Evolutionary conservation across 129 eudicot genomes (phyloP).

Genomic region (Heracleum sosnowskyi): DNA sequence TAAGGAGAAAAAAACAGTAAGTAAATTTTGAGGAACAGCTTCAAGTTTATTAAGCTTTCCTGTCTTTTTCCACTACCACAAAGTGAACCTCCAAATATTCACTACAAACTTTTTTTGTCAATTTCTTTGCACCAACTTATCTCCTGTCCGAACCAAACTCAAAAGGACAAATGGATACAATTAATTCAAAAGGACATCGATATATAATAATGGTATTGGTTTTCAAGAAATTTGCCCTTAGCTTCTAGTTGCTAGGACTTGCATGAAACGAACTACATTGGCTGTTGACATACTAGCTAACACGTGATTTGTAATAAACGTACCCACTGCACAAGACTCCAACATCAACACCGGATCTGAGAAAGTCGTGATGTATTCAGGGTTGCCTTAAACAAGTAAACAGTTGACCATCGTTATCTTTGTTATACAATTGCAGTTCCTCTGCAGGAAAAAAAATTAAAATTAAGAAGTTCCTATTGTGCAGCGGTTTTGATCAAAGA

Average conservation of each 20-base stretch:
- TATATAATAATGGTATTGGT: not conserved
- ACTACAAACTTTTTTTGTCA: slow-evolving; percentile 1
- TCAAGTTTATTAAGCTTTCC: not conserved
- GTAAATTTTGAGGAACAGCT: not conserved
- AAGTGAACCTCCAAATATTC: not conserved
- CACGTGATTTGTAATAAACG: not conserved
- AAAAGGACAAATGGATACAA: not conserved
- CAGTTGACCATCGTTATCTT: too few species aligned
- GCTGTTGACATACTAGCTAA: too few species aligned
- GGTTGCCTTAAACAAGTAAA: not conserved
- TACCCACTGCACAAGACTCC: not conserved
- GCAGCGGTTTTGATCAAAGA: not conserved
- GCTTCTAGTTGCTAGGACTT: not conserved
- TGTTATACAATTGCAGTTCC: not conserved
- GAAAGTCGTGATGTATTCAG: not conserved
- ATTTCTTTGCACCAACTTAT: not conserved
- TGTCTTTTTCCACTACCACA: not conserved
- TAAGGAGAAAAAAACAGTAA: not conserved
- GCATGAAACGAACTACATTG: not conserved
- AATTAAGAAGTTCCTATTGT: not conserved
- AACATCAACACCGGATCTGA: not conserved
- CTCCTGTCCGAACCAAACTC: slow-evolving; percentile 1
- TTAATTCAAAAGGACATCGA: not conserved
- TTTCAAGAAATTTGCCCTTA: not conserved
- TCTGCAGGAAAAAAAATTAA: not conserved